Base-by-base conservation (phyloP, 257 asterid genomes). In the Rubia yunnanensis region DNA sequence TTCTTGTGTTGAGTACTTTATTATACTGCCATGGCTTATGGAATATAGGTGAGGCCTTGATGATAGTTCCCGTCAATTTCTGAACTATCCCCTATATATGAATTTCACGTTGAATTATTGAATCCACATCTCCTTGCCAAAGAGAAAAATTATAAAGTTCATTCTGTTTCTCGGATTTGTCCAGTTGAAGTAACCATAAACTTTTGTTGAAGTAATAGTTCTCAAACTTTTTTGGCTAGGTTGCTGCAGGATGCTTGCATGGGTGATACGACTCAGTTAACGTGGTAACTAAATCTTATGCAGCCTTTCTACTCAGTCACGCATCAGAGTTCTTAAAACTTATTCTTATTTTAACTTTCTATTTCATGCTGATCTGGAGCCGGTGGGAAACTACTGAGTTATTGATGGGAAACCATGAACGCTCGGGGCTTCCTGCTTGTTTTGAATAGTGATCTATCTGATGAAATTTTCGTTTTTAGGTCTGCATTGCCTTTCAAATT, bases 221-320 rank as follows among this genome's bases (percentile, higher is more conserved):
- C n/a, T 18, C 23, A 34, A 57, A 62, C 39, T 68, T 56, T 14
- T 30, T 67, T 72, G 22, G 35, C 55, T 79, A 89, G 99, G 88
- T 78, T 87, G 77, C 96, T 92, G 72, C 96, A 84, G 74, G 97
- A 92, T 81, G 96, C 95, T 59, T 88, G 96, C 64, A 86, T 92
- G 99, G 79, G 24, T 54, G 99, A 89, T 75, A 80, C 85, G 17
- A 87, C 95, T 18, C 99, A 86, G 63, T 68, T 80, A 73, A 89
- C 96, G 66, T 92, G 99, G 99, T 92, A 80, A 73, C 35, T 27
- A 50, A 54, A 24, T 64, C n/a, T 22, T 23, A 4, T 46, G 31
- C 24, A 28, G 60, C 39, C 36, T 35, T 23, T 56, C 62, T 55
- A 32, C 41, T 27, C 50, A 49, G 44, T 28, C 46, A 26, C 59